Conservation (phyloP, 441 rosid genomes). For the Raphanus hybrid region DNA sequence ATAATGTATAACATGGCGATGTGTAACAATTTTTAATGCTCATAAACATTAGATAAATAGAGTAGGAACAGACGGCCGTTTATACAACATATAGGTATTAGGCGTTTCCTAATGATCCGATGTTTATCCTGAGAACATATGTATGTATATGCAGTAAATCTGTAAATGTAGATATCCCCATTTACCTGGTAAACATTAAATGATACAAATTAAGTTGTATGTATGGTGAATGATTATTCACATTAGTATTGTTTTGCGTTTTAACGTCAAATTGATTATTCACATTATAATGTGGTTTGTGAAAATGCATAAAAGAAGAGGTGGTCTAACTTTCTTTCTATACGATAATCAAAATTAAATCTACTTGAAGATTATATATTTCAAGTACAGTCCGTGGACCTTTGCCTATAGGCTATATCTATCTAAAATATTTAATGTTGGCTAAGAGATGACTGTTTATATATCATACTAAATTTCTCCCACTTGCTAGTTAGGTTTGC, state of each 20-base stretch:
- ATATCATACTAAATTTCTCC: conserved; percentile 18
- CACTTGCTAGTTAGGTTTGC: conserved; percentile 45
- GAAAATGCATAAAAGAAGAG: not conserved
- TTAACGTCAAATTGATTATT: not conserved
- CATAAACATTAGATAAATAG: not conserved
- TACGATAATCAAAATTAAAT: conserved; percentile 9
- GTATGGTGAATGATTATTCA: not conserved
- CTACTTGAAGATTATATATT: conserved; percentile 4
- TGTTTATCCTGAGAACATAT: not conserved
- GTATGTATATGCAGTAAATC: not conserved
- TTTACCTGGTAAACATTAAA: no score
- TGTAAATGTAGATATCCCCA: not conserved
- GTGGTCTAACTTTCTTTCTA: not conserved
- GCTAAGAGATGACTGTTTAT: conserved; percentile 16
- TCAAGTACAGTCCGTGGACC: conserved; percentile 42
- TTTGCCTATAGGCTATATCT: conserved; percentile 7
- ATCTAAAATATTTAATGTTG: conserved; percentile 15
- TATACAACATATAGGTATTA: conserved; percentile 10
- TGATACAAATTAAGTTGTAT: not conserved
- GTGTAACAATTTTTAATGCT: not conserved
- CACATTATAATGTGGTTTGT: not conserved
- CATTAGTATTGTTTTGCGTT: not conserved
- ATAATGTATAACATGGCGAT: conserved; percentile 4
- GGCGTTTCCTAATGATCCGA: not conserved
- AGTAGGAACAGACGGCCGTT: not conserved